A percentile compares a stretch with the other conserved stretches of the same genome.
phyloP scores from a whole-genome alignment of 257 asterid species.

The Solanum microdontum region DNA sequence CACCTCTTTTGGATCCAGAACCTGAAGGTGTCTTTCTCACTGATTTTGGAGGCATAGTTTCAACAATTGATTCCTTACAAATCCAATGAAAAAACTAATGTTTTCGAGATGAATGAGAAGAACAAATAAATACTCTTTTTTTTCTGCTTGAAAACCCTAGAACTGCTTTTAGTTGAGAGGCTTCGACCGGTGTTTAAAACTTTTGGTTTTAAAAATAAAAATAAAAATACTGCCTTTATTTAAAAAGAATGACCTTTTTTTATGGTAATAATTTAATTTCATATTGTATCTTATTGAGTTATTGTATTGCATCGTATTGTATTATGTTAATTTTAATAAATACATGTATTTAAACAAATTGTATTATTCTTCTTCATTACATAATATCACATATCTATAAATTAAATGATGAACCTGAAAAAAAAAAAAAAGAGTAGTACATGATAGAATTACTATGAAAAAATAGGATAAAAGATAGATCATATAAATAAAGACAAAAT shows the following conservation, averaged over 20 bases:
- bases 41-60: constrained; percentile 65
- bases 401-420: too few relatives aligned
- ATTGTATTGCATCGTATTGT: too few relatives aligned
- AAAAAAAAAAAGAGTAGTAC: not conserved
- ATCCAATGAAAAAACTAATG: not conserved
- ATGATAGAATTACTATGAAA: too few relatives aligned
- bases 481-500: not conserved
- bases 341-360: too few relatives aligned
- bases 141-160: not conserved
- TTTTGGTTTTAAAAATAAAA: not conserved
- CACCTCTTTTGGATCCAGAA: constrained; percentile 60
- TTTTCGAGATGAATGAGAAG: not conserved
- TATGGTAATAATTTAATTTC: not conserved
- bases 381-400: not conserved
- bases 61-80: not conserved
- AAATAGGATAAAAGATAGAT: not conserved
- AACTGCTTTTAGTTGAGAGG: not conserved
- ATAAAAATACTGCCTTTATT: not conserved
- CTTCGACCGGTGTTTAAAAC: not conserved
- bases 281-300: not conserved
- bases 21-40: constrained; percentile 59
- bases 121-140: not conserved
- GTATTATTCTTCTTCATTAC: not conserved
- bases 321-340: not conserved
- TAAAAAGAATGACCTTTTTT: not conserved